A percentile compares a stretch with the other conserved stretches of the same genome.
These are phyloP conservation scores for Westerdykella sp. DNA, from an alignment of 2,329 filamentous ascomycete species.

Conservation along the genomic window DNA sequence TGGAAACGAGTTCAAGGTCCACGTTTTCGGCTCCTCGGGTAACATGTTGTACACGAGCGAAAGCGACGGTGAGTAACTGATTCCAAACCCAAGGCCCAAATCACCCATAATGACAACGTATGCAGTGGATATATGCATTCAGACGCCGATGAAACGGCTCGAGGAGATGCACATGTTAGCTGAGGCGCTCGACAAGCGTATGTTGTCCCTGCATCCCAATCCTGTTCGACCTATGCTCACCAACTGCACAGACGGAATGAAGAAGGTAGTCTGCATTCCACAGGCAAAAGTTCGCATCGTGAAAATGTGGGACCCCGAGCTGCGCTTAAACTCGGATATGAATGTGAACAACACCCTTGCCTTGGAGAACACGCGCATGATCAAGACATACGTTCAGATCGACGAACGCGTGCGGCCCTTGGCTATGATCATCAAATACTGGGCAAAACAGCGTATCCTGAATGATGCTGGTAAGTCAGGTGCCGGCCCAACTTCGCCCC, in stretches of 20 bases:
- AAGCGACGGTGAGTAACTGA: conserved; percentile 68
- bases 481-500: not conserved
- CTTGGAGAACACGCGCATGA: conserved; percentile 95
- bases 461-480: conserved; percentile 82
- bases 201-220: conserved; percentile 31
- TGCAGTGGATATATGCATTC: conserved; percentile 94
- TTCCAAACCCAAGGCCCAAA: conserved; percentile 9
- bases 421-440: conserved; percentile 96
- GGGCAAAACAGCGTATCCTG: conserved; percentile 85
- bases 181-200: conserved; percentile 77
- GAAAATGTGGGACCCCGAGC: conserved; percentile 95
- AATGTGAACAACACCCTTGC: conserved; percentile 97
- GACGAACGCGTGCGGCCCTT: conserved; percentile 85
- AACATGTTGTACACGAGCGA: conserved; percentile 92
- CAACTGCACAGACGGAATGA: conserved; percentile 71
- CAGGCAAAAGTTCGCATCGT: conserved; percentile 97
- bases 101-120: not conserved
- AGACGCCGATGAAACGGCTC: conserved; percentile 78
- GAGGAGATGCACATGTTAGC: conserved; percentile 89
- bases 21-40: conserved; percentile 96
- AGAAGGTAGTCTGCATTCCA: conserved; percentile 90
- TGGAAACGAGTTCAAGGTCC: conserved; percentile 78
- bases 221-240: conserved; percentile 24
- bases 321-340: conserved; percentile 88
- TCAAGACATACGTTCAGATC: conserved; percentile 90